Evolutionary conservation across 1,284 basidiomycete genomes (phyloP), one percentile per base, ranked within the genome.

Genomic region (Pascua guehoae): DNA sequence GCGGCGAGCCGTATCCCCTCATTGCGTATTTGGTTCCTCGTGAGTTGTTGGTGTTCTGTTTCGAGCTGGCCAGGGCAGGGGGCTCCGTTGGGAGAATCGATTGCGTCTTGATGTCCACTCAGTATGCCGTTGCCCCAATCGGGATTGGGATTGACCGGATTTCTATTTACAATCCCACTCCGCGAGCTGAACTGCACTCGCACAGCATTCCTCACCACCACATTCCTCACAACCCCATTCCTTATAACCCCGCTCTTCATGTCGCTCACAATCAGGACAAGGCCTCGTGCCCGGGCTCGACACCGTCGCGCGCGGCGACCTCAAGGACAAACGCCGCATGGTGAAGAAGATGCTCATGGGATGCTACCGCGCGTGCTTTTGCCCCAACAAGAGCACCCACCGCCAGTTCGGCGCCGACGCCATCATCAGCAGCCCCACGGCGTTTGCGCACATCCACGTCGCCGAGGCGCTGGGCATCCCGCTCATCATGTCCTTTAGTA

Each of bases 401-500:
- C 67, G 68, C 16, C 62, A 78, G 2, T 86, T 86, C 61, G 81
- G 79, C 0, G 83, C 83, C 2, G 84, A 86, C 65, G 83, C 84
- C 0, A 85, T 86, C 50, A 85, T 87, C 49, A 82, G 81, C 37
- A 86, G 86, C 66, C 84, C 85, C 11, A 84, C 85, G 3, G 79
- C 82, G 2, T 86, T 86, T 64, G 85, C 82, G 0, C 84, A 85
- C 72, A 73, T 85, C 8, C 85, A 86, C 62, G 82, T 85, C 49
- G 84, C 85, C 0, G 85, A 87, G 65, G 84, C 84, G 7, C 69
- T 86, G 5, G 84, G 84, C 1, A 78, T 86, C 41, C 85, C 85
- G 0, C 69, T 85, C 10, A 75, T 82, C 40, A 71, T 85, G 62
- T 82, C 80, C 40, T 59, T 57, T 47, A 57, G 57, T 61, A 41